Percentiles rank a stretch among this genome's conserved stretches.
Conservation (phyloP, 768 basidiomycete genomes). For the Pisolithus tinctorius region DNA sequence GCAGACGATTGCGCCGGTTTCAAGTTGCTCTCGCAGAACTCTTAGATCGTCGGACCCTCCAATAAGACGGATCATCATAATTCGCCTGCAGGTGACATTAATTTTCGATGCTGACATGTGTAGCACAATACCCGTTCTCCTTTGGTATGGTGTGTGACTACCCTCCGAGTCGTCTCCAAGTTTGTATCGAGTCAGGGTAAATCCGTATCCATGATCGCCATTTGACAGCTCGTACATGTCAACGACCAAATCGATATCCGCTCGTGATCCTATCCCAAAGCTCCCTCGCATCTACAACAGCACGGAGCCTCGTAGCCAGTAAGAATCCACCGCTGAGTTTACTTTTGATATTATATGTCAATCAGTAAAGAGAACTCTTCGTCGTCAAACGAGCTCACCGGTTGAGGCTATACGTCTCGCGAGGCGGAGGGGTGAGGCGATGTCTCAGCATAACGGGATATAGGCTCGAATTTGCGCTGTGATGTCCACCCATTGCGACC, state of each 20-base stretch:
- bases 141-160: no score
- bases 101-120: no score
- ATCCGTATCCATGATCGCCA: no score
- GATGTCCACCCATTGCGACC: slow-evolving; percentile 58
- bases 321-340: slow-evolving; percentile 82
- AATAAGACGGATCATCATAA: no score
- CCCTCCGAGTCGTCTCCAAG: no score
- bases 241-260: slow-evolving; percentile 12
- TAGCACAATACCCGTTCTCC: no score
- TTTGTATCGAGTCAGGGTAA: no score
- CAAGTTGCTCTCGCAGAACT: no score
- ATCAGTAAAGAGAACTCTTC: not conserved
- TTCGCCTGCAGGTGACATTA: no score
- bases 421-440: slow-evolving; percentile 85
- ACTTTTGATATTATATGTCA: slow-evolving; percentile 29
- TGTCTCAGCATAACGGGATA: slow-evolving; percentile 91
- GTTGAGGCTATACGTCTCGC: slow-evolving; percentile 93
- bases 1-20: no score
- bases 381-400: slow-evolving; percentile 38
- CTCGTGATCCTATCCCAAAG: slow-evolving; percentile 71
- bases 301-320: slow-evolving; percentile 67
- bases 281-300: slow-evolving; percentile 61
- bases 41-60: no score
- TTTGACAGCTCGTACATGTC: no score
- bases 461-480: slow-evolving; percentile 69